Evolutionary conservation across 148 eudicot genomes (phyloP).

Genomic region (Cornus kousa): DNA sequence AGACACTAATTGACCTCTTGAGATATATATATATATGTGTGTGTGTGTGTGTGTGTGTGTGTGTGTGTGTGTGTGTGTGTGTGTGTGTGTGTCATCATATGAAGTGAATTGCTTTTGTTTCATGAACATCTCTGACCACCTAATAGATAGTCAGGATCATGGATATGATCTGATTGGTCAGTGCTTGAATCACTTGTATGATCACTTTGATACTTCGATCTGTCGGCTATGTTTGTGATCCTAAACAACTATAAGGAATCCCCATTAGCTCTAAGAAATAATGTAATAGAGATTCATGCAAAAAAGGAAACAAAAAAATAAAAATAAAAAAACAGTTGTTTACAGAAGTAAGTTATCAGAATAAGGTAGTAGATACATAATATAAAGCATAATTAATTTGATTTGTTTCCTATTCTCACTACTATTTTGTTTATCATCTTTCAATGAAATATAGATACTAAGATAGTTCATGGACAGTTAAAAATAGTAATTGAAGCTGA

Average conservation of each 20-base stretch:
- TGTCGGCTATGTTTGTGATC: constrained; percentile 1
- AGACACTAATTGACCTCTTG: too few species aligned
- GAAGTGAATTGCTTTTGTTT: neutral
- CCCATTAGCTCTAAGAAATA: too few species aligned
- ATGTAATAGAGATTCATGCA: neutral
- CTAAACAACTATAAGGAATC: too few species aligned
- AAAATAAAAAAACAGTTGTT: neutral
- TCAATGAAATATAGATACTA: neutral
- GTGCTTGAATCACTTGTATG: neutral
- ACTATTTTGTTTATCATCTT: neutral
- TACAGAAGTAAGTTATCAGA: too few species aligned
- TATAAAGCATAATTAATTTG: constrained; percentile 3
- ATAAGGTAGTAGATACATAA: constrained; percentile 1
- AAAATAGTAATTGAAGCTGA: constrained; percentile 15
- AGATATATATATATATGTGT: too few species aligned
- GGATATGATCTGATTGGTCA: neutral
- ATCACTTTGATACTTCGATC: neutral
- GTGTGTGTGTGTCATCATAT: too few species aligned
- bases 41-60: too few species aligned
- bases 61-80: too few species aligned
- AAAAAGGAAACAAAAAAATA: neutral
- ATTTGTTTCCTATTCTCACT: constrained; percentile 17
- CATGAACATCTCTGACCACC: neutral
- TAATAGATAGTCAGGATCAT: neutral
- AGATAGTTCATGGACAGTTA: neutral